A percentile compares a stretch with the other conserved stretches of the same genome.
Conservation (phyloP, 148 eudicot species). For the Arbutus unedo region DNA sequence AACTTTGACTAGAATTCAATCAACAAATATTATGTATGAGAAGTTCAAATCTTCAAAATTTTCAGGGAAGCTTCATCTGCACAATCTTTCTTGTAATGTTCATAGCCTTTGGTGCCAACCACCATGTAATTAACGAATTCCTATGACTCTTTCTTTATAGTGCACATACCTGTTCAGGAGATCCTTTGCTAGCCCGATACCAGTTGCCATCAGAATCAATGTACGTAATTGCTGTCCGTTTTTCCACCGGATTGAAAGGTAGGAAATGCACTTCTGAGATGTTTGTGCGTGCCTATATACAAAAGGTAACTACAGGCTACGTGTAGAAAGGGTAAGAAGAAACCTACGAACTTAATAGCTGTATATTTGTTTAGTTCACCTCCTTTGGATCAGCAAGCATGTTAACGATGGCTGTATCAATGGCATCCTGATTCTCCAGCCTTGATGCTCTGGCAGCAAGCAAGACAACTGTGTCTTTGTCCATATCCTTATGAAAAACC, state of each 20-base stretch:
- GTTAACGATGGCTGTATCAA: conserved; percentile 63
- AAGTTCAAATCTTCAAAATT: neutral
- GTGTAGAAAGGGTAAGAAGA: conserved; percentile 4
- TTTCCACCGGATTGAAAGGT: conserved; percentile 72
- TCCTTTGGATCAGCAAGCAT: conserved; percentile 81
- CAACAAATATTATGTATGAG: neutral
- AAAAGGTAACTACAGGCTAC: neutral
- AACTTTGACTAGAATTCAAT: neutral
- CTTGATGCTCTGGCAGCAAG: conserved; percentile 81
- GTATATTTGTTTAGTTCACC: conserved; percentile 31
- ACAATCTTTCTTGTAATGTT: neutral
- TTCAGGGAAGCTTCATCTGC: neutral
- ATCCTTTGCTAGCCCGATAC: conserved; percentile 71
- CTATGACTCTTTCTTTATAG: neutral
- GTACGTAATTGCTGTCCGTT: conserved; percentile 67
- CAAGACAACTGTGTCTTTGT: conserved; percentile 58
- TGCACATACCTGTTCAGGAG: conserved; percentile 55
- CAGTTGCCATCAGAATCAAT: conserved; percentile 60
- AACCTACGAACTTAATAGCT: neutral
- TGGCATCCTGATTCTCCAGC: conserved; percentile 81
- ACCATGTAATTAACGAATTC: neutral
- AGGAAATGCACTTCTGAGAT: conserved; percentile 60
- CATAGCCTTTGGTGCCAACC: neutral
- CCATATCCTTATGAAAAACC: conserved; percentile 63
- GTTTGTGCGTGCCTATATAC: conserved; percentile 59